Base-by-base conservation (phyloP, 345 rosid genomes). In the Dipteronia sinensis region DNA sequence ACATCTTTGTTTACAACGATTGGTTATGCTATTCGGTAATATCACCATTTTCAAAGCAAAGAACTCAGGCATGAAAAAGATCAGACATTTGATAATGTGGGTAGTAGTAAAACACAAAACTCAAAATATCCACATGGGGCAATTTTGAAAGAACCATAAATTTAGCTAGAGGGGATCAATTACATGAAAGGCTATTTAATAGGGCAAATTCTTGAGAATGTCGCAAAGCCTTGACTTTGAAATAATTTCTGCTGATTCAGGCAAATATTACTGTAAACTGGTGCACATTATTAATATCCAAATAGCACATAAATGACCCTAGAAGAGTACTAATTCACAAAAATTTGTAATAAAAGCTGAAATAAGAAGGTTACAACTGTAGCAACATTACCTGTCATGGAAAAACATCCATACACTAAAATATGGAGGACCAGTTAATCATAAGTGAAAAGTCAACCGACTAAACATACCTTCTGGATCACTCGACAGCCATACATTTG, bases 401-500 rank as follows among this genome's bases (percentile, higher is more conserved):
- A 62, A 20, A 27, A 58, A 55, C 27, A 64, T 22, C 31, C 46
- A 34, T 10, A 9, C 12, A 16, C 10, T 20, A 47, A 51, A 42
- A 69, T 47, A 71, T 64, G 42, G 17, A 71, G 23, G 15, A 44
- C 4, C 47, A 4, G 27, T 62, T 53, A 10, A 34, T 1, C 16
- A 74, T 10, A 6, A 61, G 10, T 23, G 10, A 73, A 67, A 27
- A 34, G 44, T 51, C 47, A 38, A 76, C 29, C 7, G 34, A 16
- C 58, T 51, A 55, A 66, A 69, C 62, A 65, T 80, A 95, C 98
- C 98, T 93, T 95, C 78, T 95, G 98, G 82, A 95, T 93, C 63
- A 95, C 98, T 79, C 98, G 97, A 64, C 98, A 95, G 47, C 98
- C 98, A 84, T 95, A 95, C 98, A 95, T 95, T 79, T 95, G 98